Evolutionary conservation across 2,329 filamentous ascomycete species (phyloP).

Genomic region (Trichophyton rubrum): DNA sequence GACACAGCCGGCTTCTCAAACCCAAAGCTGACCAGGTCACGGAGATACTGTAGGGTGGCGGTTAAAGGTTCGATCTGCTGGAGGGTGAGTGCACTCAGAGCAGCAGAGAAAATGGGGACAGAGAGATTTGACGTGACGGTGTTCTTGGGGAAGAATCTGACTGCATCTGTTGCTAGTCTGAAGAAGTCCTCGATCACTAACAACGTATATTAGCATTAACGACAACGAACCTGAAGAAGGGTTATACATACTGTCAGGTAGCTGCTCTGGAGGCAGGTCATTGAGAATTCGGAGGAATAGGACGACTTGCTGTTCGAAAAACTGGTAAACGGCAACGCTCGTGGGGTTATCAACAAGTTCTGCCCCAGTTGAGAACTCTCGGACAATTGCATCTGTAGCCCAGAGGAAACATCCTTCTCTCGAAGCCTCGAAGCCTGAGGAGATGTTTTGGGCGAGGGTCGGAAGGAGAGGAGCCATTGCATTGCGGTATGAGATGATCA

Average conservation of each 20-base stretch:
- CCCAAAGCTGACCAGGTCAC: conserved; percentile 82
- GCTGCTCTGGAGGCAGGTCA: conserved; percentile 62
- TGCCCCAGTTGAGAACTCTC: conserved; percentile 85
- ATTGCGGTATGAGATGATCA: conserved; percentile 90
- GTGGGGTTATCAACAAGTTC: conserved; percentile 74
- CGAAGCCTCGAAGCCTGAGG: conserved; percentile 69
- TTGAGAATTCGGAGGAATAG: conserved; percentile 83
- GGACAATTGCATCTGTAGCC: conserved; percentile 87
- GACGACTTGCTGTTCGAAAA: conserved; percentile 87
- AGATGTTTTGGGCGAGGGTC: conserved; percentile 76
- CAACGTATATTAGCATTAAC: conserved; percentile 10
- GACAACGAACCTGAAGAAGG: background rate
- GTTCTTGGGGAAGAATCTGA: conserved; percentile 81
- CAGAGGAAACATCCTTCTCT: conserved; percentile 96
- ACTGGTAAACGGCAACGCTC: conserved; percentile 76
- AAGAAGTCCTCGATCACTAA: conserved; percentile 91
- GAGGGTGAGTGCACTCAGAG: conserved; percentile 71
- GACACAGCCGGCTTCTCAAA: conserved; percentile 52
- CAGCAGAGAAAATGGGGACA: conserved; percentile 72
- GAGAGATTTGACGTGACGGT: conserved; percentile 70
- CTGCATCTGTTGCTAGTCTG: conserved; percentile 77
- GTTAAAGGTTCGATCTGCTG: conserved; percentile 87
- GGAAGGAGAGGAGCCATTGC: conserved; percentile 76
- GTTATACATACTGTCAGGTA: conserved; percentile 50
- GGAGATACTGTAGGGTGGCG: conserved; percentile 82